A percentile compares a stretch with the other conserved stretches of the same genome.
phyloP scores from a whole-genome alignment of 352 stramenopile genomes.

The Globisporangium barbulae region DNA sequence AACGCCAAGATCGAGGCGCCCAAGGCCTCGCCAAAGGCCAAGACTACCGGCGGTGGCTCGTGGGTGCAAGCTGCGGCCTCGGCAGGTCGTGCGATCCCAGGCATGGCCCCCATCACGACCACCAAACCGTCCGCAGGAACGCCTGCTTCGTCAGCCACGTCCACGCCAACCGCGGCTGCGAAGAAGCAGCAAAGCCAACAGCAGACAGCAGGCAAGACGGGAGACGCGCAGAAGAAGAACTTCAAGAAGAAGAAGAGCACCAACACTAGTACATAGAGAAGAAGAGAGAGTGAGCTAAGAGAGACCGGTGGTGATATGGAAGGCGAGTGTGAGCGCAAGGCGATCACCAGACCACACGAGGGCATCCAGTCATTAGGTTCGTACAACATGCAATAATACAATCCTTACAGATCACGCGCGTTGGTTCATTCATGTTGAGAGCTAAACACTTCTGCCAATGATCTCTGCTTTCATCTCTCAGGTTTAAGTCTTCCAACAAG shows the following conservation, averaged over 20 bases:
- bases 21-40: neutral
- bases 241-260: slow-evolving; percentile 3
- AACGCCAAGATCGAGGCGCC: slow-evolving; percentile 20
- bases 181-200: neutral
- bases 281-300: neutral
- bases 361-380: too few species aligned
- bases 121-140: neutral
- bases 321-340: neutral
- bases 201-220: neutral
- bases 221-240: slow-evolving; percentile 3
- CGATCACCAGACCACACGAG: neutral
- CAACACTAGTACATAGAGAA: slow-evolving; percentile 7
- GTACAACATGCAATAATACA: too few species aligned
- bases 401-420: too few species aligned
- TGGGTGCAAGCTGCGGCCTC: neutral
- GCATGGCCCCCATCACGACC: neutral
- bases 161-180: neutral
- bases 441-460: too few species aligned
- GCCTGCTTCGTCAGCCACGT: slow-evolving; percentile 1
- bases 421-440: too few species aligned
- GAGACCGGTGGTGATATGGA: neutral
- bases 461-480: too few species aligned
- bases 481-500: too few species aligned
- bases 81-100: slow-evolving; percentile 6
- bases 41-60: neutral